Conservation (phyloP, 306 rosid species). For the Fagus crenata region DNA sequence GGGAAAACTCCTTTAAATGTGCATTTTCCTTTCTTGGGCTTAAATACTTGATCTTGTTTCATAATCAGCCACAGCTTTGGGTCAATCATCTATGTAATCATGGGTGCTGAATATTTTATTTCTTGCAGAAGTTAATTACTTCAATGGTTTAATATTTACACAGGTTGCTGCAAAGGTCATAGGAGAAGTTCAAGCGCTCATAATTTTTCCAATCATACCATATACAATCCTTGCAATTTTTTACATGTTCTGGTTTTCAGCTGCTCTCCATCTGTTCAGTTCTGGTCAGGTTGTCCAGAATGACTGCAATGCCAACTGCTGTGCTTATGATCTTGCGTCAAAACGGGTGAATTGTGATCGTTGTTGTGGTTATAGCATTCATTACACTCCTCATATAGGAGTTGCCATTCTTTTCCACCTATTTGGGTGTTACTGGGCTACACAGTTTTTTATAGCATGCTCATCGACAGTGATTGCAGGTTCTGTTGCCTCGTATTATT, state of each 20-base stretch:
- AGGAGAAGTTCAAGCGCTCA: slow-evolving; percentile 90
- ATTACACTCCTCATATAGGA: slow-evolving; percentile 79
- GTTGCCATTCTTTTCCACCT: slow-evolving; percentile 87
- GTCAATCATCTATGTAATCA: background rate
- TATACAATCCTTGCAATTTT: slow-evolving; percentile 78
- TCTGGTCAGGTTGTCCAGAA: slow-evolving; percentile 86
- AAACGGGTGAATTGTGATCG: slow-evolving; percentile 69
- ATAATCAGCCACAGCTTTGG: background rate
- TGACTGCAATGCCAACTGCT: slow-evolving; percentile 74
- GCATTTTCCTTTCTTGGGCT: slow-evolving; percentile 9
- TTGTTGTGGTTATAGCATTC: slow-evolving; percentile 85
- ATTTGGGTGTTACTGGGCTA: slow-evolving; percentile 93
- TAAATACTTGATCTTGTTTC: background rate
- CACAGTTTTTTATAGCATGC: slow-evolving; percentile 84
- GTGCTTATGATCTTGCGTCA: slow-evolving; percentile 65
- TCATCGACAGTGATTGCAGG: slow-evolving; percentile 93
- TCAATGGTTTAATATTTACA: slow-evolving; percentile 20
- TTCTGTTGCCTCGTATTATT: slow-evolving; percentile 89
- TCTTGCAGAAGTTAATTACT: background rate
- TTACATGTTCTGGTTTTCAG: slow-evolving; percentile 90
- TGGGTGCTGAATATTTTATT: background rate
- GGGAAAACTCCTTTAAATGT: background rate
- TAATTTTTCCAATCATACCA: slow-evolving; percentile 78
- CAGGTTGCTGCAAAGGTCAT: slow-evolving; percentile 97
- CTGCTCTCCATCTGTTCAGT: slow-evolving; percentile 82